These are phyloP conservation scores for Trichoderma koningii DNA, from an alignment of 2,329 filamentous ascomycete genomes.

Conservation along the genomic window DNA sequence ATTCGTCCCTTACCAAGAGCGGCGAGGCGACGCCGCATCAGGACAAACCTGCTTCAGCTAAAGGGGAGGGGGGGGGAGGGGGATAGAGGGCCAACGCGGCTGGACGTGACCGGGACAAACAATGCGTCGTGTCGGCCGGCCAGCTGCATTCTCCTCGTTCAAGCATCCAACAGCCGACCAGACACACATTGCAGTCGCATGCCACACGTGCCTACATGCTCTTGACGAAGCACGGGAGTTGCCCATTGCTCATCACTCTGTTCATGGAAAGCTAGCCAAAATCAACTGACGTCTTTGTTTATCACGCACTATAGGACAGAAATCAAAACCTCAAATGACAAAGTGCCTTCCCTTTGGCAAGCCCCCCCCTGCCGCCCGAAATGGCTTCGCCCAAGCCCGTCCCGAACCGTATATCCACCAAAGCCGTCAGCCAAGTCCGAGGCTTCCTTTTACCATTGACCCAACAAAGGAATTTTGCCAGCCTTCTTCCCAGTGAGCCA, in stretches of 20 bases:
- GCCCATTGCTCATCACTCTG: slow-evolving; percentile 1
- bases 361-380: neutral
- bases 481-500: slow-evolving; percentile 12
- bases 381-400: slow-evolving; percentile 14
- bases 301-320: slow-evolving; percentile 16
- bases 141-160: slow-evolving; percentile 1
- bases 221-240: neutral
- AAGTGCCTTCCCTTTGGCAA: neutral
- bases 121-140: neutral
- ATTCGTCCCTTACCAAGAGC: slow-evolving; percentile 18
- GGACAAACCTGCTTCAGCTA: slow-evolving; percentile 1
- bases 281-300: slow-evolving; percentile 18
- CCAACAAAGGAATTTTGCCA: slow-evolving; percentile 18
- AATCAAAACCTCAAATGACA: neutral
- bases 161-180: neutral
- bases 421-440: slow-evolving; percentile 11
- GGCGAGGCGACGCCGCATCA: slow-evolving; percentile 21
- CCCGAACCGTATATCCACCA: slow-evolving; percentile 21
- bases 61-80: neutral
- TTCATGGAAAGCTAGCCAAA: neutral
- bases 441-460: slow-evolving; percentile 8
- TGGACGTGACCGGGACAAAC: neutral
- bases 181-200: neutral
- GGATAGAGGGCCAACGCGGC: neutral
- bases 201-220: neutral